These are phyloP conservation scores for Metarhizium sp. DNA, from an alignment of 2,329 filamentous ascomycete species.

Conservation along the genomic window DNA sequence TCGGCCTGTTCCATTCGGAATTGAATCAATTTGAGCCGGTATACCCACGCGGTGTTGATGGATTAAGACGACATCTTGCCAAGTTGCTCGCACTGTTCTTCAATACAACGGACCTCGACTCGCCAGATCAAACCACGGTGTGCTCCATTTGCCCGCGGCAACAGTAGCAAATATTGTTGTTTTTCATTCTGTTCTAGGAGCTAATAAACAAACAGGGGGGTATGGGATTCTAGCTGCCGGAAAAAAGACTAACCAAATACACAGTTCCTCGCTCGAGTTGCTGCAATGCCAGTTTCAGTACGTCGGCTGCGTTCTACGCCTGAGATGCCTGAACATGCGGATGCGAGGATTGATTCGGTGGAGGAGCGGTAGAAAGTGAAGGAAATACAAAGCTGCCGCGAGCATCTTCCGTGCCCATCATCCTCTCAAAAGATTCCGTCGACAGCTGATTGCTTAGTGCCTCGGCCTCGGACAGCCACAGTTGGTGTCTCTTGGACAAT, in stretches of 20 bases:
- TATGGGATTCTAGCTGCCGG: background rate
- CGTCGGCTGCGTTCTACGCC: background rate
- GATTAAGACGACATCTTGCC: too few species aligned
- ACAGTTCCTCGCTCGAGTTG: background rate
- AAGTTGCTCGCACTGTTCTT: too few species aligned
- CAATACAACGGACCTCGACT: background rate
- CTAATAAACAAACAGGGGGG: background rate
- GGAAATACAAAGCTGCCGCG: background rate
- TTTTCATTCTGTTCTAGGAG: background rate
- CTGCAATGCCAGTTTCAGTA: background rate
- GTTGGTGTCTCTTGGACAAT: background rate
- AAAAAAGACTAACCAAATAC: slow-evolving; percentile 1
- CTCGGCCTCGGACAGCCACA: background rate
- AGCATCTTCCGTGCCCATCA: background rate
- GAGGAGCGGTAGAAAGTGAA: background rate
- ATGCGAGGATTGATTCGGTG: background rate
- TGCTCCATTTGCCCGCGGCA: background rate
- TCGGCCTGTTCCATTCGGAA: too few species aligned
- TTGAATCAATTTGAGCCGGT: too few species aligned
- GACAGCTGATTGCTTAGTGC: background rate
- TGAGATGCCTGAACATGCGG: background rate
- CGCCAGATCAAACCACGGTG: background rate
- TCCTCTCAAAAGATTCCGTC: background rate
- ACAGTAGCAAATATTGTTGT: background rate
- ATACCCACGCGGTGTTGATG: too few species aligned